Evolutionary conservation across 1,284 basidiomycete genomes (phyloP), one percentile per base, ranked within the genome.

Genomic region (Leccinum fallax): DNA sequence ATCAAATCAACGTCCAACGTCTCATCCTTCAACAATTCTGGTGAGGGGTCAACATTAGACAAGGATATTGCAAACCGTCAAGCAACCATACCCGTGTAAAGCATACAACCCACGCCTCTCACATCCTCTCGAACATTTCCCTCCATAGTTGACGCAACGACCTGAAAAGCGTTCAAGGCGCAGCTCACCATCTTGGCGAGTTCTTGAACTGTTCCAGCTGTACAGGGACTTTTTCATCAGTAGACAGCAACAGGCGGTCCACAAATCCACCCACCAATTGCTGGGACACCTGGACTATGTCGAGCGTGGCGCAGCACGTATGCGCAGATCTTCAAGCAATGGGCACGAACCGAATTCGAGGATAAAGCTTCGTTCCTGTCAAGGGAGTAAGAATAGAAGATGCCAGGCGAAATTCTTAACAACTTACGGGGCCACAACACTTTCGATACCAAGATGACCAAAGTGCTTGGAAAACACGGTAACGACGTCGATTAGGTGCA

Each of bases 11-110:
- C 78, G 49, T 89, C 87, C 0, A 88, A 85, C 0, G 85, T 85
- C 70, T 97, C 95, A 63, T 96, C 93, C 74, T 89, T 91, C 43
- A 97, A 78, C 4, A 96, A 73, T 62, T 95, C 94, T 92, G 67
- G 51, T 52, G 53, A 55, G 54, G 32, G 11, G 8, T 4, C 3
- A 16, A 24, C 16, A 30, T 66, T 0, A 66, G 60, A 36, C 0
- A 55, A 28, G 26, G 46, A 49, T 16, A 30, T 2, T 57, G 57
- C 16, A 10, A 54, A 7, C 2, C 21, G 61, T 56, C 43, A 56
- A 64, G 55, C 5, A 11, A 55, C 34, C 80, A 56, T 76, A 92
- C 93, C 91, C 28, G 85, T 82, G 71, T 95, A 97, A 1, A 95
- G 81, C 58, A 92, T 85, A 65, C 95, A 84, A 0, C 87, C 92